Evolutionary conservation across 345 rosid species (phyloP), one percentile per base, ranked within the genome.

Genomic region (Psidium friedrichsthalianum): DNA sequence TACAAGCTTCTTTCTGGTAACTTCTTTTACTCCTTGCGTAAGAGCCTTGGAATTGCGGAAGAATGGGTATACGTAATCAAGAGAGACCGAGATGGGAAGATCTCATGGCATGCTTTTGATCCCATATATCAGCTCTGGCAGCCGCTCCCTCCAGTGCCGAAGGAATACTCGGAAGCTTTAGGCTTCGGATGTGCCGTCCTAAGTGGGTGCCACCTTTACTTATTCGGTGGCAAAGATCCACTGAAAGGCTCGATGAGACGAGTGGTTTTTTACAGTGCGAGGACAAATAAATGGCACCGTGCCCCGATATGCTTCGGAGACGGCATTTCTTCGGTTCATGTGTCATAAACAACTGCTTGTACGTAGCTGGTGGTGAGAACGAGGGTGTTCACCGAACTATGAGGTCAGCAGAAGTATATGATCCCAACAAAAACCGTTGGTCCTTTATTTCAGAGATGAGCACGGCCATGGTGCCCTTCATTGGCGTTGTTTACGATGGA

Each of bases 91-190:
- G 95, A 93, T 58, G 92, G 92, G 29, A 94, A 93, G 89, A 91
- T 94, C 83, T 92, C 97, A 22, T 94, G 97, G 97, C 94, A 94
- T 86, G 95, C 97, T 87, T 94, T 94, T 82, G 95, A 93, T 86
- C 97, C 97, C 12, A 59, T 90, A 52, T 89, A 92, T 91, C 97
- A 93, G 90, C 93, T 93, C 16, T 94, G 97, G 94, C 97, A 91
- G 86, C 94, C 94, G 59, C 94, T 94, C 27, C 95, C 97, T 29
- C 95, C 97, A 13, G 91, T 93, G 32, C 97, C 97, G 0, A 93
- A 89, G 91, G 97, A 94, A 83, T 94, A 94, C 55, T 90, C 95
- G 2, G 97, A 91, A 89, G 95, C 95, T 84, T 92, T 92, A 56
- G 97, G 95, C 21, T 94, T 94, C 49, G 97, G 97, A 61, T 94